Evolutionary conservation across 2,329 filamentous ascomycete species (phyloP).

Genomic region (Colletotrichum sp.): DNA sequence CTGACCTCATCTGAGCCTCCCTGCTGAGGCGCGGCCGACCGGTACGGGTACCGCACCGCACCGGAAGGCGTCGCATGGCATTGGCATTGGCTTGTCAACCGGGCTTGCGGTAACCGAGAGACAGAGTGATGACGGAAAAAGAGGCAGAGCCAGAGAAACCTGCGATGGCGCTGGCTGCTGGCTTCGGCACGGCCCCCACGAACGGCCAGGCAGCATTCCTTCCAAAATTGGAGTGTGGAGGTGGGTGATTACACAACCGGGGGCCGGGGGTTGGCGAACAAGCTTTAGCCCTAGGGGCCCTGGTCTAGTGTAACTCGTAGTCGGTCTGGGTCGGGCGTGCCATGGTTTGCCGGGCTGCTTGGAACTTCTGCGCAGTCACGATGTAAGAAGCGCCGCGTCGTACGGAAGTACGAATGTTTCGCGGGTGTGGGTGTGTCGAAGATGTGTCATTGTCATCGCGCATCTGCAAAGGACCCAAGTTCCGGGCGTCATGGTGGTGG

Average conservation of each 20-base stretch:
- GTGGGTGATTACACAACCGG: conserved; percentile 1
- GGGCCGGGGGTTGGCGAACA: background rate
- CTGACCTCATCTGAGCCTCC: conserved; percentile 6
- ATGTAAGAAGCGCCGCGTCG: background rate
- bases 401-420: background rate
- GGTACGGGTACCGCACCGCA: background rate
- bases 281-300: background rate
- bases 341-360: background rate
- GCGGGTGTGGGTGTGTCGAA: background rate
- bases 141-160: background rate
- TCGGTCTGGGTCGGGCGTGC: background rate
- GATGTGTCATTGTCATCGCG: conserved; percentile 9
- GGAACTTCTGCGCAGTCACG: background rate
- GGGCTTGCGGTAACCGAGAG: background rate
- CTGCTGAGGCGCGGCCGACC: conserved; percentile 1
- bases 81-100: background rate
- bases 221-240: conserved; percentile 11
- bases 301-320: background rate
- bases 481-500: background rate
- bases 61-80: background rate
- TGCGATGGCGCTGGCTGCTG: background rate
- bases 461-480: background rate
- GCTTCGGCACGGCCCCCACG: conserved; percentile 15
- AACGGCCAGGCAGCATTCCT: conserved; percentile 13
- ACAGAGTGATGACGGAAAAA: background rate